phyloP scores from a whole-genome alignment of 257 asterid genomes.

The Nicotiana tabacum region DNA sequence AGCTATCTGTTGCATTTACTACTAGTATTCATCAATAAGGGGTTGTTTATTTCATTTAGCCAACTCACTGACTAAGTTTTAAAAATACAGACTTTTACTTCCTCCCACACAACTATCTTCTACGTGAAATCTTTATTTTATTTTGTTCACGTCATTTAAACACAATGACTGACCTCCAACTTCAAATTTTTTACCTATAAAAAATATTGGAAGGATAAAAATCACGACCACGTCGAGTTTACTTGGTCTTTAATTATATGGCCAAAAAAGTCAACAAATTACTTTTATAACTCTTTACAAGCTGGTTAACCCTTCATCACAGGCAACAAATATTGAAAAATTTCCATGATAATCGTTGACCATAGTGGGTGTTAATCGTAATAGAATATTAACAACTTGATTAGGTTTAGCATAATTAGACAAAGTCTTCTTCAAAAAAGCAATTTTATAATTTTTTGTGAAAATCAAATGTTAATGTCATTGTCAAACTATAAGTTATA shows the following conservation, averaged over 20 bases:
- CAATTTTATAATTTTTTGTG: background rate
- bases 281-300: background rate
- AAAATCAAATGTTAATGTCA: background rate
- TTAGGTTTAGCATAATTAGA: background rate
- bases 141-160: background rate
- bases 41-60: background rate
- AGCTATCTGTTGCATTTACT: background rate
- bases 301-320: background rate
- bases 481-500: background rate
- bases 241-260: background rate
- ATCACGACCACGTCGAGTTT: background rate
- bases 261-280: background rate
- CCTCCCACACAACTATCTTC: background rate
- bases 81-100: background rate
- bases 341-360: background rate
- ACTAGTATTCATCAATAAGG: background rate
- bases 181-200: background rate
- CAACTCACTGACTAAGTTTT: background rate
- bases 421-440: background rate
- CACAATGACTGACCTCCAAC: slow-evolving; percentile 9
- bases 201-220: background rate
- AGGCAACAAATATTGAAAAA: background rate
- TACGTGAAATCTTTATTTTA: background rate
- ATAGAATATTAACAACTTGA: background rate
- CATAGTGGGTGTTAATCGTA: background rate